These are phyloP conservation scores for Zygoascus flipseniorum DNA, from an alignment of 805 yeast genomes.

Conservation along the genomic window DNA sequence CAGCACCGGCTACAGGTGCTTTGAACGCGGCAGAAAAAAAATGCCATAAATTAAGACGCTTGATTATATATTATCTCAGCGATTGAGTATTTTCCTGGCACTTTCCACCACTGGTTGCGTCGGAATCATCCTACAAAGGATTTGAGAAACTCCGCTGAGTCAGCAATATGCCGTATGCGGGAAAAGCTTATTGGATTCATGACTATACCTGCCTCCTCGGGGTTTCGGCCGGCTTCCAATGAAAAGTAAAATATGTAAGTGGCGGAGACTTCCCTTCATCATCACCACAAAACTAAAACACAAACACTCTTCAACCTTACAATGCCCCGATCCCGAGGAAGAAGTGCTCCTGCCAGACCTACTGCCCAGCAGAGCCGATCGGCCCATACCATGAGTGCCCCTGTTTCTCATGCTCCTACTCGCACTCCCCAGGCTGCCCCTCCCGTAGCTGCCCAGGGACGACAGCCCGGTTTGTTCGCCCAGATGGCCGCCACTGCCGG, in stretches of 20 bases:
- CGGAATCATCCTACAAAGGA: too few species aligned
- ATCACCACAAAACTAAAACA: background rate
- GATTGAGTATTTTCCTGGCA: too few species aligned
- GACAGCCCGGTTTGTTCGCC: conserved; percentile 77
- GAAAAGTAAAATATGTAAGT: background rate
- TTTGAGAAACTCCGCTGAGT: too few species aligned
- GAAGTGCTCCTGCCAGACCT: conserved; percentile 14
- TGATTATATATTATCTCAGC: too few species aligned
- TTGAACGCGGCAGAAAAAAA: too few species aligned
- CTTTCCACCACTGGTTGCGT: too few species aligned
- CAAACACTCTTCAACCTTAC: background rate
- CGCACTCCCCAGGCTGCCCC: conserved; percentile 38
- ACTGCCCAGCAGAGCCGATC: conserved; percentile 15
- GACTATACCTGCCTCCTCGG: background rate
- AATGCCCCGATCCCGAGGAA: conserved; percentile 18
- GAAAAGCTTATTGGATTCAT: too few species aligned
- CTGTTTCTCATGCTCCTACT: conserved; percentile 36
- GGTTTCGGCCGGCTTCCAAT: background rate
- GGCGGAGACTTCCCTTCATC: background rate
- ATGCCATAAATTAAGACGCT: too few species aligned
- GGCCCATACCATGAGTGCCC: conserved; percentile 42
- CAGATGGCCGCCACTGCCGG: conserved; percentile 99
- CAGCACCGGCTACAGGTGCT: background rate
- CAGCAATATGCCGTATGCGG: too few species aligned
- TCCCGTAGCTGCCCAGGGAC: conserved; percentile 38